Conservation (phyloP, 2,329 filamentous ascomycete genomes). For the Apiospora aurea region DNA sequence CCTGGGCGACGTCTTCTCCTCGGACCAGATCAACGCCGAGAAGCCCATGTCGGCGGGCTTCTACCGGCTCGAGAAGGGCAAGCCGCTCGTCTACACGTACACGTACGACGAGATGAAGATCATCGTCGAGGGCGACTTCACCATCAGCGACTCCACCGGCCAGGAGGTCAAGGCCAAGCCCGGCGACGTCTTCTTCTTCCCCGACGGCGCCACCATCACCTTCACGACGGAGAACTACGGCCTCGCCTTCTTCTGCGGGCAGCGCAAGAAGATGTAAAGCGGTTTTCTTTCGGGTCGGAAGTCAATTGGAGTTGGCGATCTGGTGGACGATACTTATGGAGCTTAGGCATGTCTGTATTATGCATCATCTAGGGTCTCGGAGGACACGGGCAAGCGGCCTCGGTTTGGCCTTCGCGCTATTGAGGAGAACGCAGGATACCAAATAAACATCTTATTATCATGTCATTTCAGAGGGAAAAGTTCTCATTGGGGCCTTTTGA, state of each 20-base stretch:
- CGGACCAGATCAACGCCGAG: conserved; percentile 60
- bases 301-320: neutral
- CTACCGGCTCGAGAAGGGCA: conserved; percentile 72
- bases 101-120: conserved; percentile 79
- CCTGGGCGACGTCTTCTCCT: conserved; percentile 67
- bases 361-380: neutral
- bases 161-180: conserved; percentile 63
- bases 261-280: conserved; percentile 41
- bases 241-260: conserved; percentile 63
- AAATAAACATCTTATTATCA: neutral
- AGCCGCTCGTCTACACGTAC: conserved; percentile 72
- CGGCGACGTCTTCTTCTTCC: conserved; percentile 75
- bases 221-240: conserved; percentile 69
- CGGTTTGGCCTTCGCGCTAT: neutral
- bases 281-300: too few species aligned
- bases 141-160: conserved; percentile 69
- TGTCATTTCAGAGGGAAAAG: too few species aligned
- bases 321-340: too few species aligned
- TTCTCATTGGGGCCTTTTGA: neutral
- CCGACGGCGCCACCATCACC: conserved; percentile 70
- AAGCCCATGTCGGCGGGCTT: conserved; percentile 70
- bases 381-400: neutral
- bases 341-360: neutral
- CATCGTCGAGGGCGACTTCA: conserved; percentile 71
- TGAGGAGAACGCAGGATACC: neutral